Evolutionary conservation across 192 early-diverging fungal species (phyloP).

Genomic region (Linnemannia exigua): DNA sequence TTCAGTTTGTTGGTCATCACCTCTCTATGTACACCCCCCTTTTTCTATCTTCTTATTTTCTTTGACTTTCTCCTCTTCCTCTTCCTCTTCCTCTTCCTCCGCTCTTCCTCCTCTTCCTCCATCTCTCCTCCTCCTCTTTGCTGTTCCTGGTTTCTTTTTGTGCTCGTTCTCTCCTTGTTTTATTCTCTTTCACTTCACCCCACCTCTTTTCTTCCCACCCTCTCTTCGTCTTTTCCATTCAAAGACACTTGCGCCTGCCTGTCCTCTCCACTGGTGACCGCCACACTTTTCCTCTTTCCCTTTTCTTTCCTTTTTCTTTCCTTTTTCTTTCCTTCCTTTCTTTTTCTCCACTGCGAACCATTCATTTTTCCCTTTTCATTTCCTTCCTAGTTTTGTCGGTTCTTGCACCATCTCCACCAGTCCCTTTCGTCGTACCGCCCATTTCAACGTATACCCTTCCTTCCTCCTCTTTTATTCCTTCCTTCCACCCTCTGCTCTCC

Average conservation of each 20-base stretch:
- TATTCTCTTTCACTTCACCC: background rate
- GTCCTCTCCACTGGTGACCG: background rate
- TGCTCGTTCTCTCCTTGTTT: background rate
- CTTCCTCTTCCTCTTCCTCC: background rate
- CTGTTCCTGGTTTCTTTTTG: background rate
- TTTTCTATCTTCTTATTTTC: background rate
- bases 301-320: background rate
- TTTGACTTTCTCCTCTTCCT: background rate
- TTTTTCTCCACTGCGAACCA: background rate
- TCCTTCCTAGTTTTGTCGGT: background rate
- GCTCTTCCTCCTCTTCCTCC: background rate
- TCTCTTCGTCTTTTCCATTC: slow-evolving; percentile 1
- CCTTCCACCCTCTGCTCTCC: background rate
- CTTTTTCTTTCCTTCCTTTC: background rate
- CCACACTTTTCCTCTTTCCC: background rate
- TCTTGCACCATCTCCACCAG: background rate
- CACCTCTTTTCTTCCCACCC: background rate
- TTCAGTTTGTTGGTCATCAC: background rate
- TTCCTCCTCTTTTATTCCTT: background rate
- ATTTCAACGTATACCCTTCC: background rate
- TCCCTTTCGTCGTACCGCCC: background rate
- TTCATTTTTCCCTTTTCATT: background rate
- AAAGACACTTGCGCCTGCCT: too few relatives aligned
- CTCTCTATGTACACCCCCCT: background rate
- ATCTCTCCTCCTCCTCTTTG: background rate